phyloP scores from a whole-genome alignment of 352 stramenopile genomes.

The Hyphochytrium catenoides region DNA sequence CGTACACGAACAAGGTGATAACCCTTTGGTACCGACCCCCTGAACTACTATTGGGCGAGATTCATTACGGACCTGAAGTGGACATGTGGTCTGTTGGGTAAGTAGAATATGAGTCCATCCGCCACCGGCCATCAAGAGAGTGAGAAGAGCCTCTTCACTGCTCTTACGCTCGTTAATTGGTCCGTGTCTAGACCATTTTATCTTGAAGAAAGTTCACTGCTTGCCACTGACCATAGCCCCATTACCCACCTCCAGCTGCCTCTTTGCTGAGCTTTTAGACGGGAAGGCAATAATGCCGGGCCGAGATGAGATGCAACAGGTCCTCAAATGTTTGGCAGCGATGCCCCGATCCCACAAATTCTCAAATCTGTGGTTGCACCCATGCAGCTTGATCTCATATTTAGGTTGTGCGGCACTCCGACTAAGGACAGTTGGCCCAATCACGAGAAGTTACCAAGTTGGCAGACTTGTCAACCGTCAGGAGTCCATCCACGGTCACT shows the following conservation, averaged over 20 bases:
- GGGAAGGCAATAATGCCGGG: conserved; percentile 51
- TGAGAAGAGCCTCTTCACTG: no score
- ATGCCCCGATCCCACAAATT: no score
- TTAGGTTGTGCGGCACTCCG: conserved; percentile 37
- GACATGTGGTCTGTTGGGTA: conserved; percentile 85
- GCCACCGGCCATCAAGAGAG: no score
- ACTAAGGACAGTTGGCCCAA: conserved; percentile 48
- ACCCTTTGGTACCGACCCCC: conserved; percentile 82
- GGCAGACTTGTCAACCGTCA: conserved; percentile 31
- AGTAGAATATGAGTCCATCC: no score
- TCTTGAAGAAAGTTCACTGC: no score
- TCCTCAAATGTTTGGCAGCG: conserved; percentile 8
- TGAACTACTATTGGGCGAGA: conserved; percentile 73
- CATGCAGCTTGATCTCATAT: conserved; percentile 37
- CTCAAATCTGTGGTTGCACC: background rate
- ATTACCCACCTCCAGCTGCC: no score
- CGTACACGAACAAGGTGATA: conserved; percentile 83
- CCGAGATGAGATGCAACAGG: conserved; percentile 53
- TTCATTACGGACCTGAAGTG: conserved; percentile 69
- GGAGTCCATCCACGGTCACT: no score
- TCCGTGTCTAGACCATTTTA: no score
- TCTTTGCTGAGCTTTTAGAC: conserved; percentile 48
- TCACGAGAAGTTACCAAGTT: conserved; percentile 39
- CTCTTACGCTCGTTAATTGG: no score
- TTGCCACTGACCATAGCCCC: no score